Evolutionary conservation across 345 rosid species (phyloP).

Genomic region (Excoecaria cochinchinensis): DNA sequence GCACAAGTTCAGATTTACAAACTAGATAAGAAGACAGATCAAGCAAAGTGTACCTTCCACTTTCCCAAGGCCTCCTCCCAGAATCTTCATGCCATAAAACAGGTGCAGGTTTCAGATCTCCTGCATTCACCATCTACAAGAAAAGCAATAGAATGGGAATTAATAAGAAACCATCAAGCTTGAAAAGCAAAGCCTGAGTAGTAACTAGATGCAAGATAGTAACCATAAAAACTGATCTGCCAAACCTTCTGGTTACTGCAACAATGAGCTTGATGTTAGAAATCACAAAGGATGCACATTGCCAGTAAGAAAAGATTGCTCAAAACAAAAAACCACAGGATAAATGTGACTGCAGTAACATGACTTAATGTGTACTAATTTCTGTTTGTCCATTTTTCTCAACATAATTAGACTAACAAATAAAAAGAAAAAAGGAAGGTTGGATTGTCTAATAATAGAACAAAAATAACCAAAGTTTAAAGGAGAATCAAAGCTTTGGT

Average conservation of each 20-base stretch:
- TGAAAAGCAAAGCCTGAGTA: constrained; percentile 1
- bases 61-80: constrained; percentile 53
- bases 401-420: too few species aligned
- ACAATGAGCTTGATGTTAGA: neutral
- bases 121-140: constrained; percentile 52
- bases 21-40: neutral
- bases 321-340: neutral
- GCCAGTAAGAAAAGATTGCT: neutral
- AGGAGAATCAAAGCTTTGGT: neutral
- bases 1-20: neutral
- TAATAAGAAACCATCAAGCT: constrained; percentile 1
- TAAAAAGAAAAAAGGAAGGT: too few species aligned
- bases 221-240: neutral
- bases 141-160: constrained; percentile 6
- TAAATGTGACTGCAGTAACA: too few species aligned
- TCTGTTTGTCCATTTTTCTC: too few species aligned
- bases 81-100: constrained; percentile 84
- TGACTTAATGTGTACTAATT: too few species aligned
- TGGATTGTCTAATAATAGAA: too few species aligned
- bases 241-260: neutral
- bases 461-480: too few species aligned
- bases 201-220: neutral
- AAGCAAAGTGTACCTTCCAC: constrained; percentile 32
- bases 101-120: constrained; percentile 62
- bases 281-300: neutral